Percentiles rank a stretch among this genome's conserved stretches.
These are phyloP conservation scores for Olyra latifolia DNA, from an alignment of 176 grass and related monocot species.

Conservation along the genomic window DNA sequence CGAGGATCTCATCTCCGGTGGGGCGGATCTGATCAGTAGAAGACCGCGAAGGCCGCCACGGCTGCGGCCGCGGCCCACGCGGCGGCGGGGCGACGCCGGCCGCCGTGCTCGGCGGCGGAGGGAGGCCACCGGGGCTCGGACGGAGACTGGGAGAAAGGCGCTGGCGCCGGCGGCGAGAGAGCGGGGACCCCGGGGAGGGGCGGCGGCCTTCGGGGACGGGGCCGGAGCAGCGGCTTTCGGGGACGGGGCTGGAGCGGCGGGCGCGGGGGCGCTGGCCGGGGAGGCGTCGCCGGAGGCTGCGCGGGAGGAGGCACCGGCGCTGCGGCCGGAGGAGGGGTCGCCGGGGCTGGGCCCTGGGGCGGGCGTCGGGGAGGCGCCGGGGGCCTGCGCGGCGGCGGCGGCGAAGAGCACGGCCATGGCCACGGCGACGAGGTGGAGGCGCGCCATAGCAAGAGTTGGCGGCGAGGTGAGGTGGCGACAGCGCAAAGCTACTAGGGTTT, in stretches of 20 bases:
- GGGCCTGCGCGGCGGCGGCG: conserved; percentile 27
- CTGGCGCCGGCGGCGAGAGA: conserved; percentile 15
- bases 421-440: conserved; percentile 31
- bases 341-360: conserved; percentile 27
- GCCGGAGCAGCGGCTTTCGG: neutral
- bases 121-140: neutral
- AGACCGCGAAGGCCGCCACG: neutral
- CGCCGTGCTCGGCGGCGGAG: conserved; percentile 21
- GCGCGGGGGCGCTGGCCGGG: neutral
- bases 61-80: neutral
- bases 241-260: neutral
- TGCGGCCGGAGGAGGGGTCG: neutral
- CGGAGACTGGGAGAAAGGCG: conserved; percentile 2
- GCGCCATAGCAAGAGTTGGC: conserved; percentile 18
- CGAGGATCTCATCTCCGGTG: neutral
- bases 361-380: conserved; percentile 27
- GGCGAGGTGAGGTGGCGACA: conserved; percentile 16
- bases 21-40: conserved; percentile 33
- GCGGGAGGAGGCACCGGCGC: neutral
- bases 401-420: conserved; percentile 34
- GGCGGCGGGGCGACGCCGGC: neutral
- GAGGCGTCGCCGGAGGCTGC: conserved; percentile 2
- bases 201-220: neutral
- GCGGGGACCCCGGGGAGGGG: neutral
- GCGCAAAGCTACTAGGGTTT: conserved; percentile 32